Evolutionary conservation across 257 asterid species (phyloP), one percentile per base, ranked within the genome.

Genomic region (Catharanthus roseus): DNA sequence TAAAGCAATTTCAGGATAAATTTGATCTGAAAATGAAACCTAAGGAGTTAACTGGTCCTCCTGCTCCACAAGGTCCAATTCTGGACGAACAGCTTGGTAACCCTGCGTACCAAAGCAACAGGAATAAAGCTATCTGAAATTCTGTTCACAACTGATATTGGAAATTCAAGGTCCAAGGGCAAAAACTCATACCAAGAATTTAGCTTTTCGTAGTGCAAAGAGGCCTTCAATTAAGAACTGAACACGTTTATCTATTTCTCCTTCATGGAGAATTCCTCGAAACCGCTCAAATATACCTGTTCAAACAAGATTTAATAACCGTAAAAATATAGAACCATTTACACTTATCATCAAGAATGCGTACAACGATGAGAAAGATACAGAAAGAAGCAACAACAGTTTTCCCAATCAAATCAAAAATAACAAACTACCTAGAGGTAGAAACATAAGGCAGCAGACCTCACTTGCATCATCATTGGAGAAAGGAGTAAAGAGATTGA

Each of bases 221-320:
- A 95, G 95, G 42, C 92, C 92, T 85, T 95, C 99, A 34, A 95
- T 95, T 61, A 89, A 81, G 74, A 84, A 95, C 60, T 89, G 97
- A 41, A 89, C 99, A 45, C 97, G 86, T 60, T 91, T 91, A 76
- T 91, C 97, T 28, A 91, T 91, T 78, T 95, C 96, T 71, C 99
- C 99, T 85, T 91, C 97, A 39, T 89, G 97, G 71, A 95, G 99
- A 68, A 95, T 95, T 65, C 97, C 99, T 58, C 97, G 95, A 74
- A 91, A 89, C 18, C 96, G 85, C 85, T 91, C 99, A 74, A 95
- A 95, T 53, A 95, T 95, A 53, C 95, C 98, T 89, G 64, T 71
- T 74, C 36, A 73, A 75, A 33, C 19, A 42, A 70, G 31, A 65
- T 36, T 50, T 45, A 67, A 67, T 29, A 18, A 61, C 36, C n/a